Conservation (phyloP, 1,139 yeast genomes). For the Groenewaldozyma sp. region DNA sequence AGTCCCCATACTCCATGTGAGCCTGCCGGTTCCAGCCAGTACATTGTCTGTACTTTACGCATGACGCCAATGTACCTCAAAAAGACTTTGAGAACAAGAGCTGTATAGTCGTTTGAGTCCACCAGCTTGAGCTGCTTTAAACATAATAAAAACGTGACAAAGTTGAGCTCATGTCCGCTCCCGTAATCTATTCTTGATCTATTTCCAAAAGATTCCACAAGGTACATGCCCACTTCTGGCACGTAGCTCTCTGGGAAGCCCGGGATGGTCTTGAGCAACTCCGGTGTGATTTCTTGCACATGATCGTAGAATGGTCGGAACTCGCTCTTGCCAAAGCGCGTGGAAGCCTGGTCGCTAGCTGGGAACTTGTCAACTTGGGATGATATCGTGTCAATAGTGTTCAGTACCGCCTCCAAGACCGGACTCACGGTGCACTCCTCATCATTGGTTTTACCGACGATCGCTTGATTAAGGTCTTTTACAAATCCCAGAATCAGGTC, state of each 20-base stretch:
- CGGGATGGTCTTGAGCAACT: slow-evolving; percentile 22
- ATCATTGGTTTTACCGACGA: slow-evolving; percentile 46
- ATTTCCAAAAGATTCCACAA: slow-evolving; percentile 75
- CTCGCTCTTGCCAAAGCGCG: slow-evolving; percentile 88
- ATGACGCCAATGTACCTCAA: slow-evolving; percentile 43
- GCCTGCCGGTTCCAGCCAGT: slow-evolving; percentile 96
- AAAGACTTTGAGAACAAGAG: slow-evolving; percentile 56
- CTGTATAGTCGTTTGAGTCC: slow-evolving; percentile 33
- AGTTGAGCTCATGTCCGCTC: slow-evolving; percentile 91
- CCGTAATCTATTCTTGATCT: slow-evolving; percentile 88
- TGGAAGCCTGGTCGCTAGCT: slow-evolving; percentile 56
- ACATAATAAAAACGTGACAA: slow-evolving; percentile 59
- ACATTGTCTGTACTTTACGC: slow-evolving; percentile 36
- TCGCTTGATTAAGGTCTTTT: slow-evolving; percentile 51
- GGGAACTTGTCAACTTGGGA: slow-evolving; percentile 49
- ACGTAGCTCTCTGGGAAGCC: slow-evolving; percentile 17
- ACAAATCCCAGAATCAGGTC: slow-evolving; percentile 47
- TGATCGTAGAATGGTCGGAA: slow-evolving; percentile 79
- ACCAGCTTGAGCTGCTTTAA: slow-evolving; percentile 38
- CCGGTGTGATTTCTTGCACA: slow-evolving; percentile 30
- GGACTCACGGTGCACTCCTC: slow-evolving; percentile 17
- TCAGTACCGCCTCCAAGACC: slow-evolving; percentile 28
- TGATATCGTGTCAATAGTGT: slow-evolving; percentile 40
- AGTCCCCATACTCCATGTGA: slow-evolving; percentile 96
- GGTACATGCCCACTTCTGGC: slow-evolving; percentile 43